Percentiles rank a stretch among this genome's conserved stretches.
Evolutionary conservation across 192 early-diverging fungal species (phyloP).

Genomic region (Coemansia sp.): DNA sequence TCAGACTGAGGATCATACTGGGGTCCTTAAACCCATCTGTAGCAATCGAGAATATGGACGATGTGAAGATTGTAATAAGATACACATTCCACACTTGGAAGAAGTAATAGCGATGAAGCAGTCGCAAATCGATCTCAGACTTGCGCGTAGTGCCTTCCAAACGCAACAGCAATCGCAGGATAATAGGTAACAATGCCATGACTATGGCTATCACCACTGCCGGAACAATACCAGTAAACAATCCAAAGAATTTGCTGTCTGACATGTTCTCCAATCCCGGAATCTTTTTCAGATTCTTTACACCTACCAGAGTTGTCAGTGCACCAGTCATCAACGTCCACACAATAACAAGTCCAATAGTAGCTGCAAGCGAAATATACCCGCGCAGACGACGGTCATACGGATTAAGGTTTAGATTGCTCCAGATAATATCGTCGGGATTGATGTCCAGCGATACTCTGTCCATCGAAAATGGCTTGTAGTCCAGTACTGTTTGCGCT

Average conservation of each 20-base stretch:
- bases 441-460: conserved; percentile 68
- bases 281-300: conserved; percentile 58
- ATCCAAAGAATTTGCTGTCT: conserved; percentile 40
- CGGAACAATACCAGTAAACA: conserved; percentile 81
- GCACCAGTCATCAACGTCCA: conserved; percentile 73
- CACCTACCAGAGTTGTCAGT: conserved; percentile 56
- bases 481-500: conserved; percentile 65
- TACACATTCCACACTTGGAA: conserved; percentile 85
- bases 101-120: conserved; percentile 76
- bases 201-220: conserved; percentile 67
- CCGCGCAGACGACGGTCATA: conserved; percentile 61
- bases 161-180: conserved; percentile 64
- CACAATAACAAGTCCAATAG: conserved; percentile 65
- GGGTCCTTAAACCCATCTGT: conserved; percentile 27
- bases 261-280: conserved; percentile 52
- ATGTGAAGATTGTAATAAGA: conserved; percentile 72
- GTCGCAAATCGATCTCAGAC: conserved; percentile 62
- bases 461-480: conserved; percentile 66
- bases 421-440: conserved; percentile 83
- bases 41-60: conserved; percentile 58
- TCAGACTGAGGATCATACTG: conserved; percentile 46
- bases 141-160: conserved; percentile 66
- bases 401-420: conserved; percentile 68
- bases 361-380: conserved; percentile 55
- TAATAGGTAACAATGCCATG: conserved; percentile 70